phyloP scores from a whole-genome alignment of 805 yeast species.

The Hanseniaspora pseudoguilliermondii region DNA sequence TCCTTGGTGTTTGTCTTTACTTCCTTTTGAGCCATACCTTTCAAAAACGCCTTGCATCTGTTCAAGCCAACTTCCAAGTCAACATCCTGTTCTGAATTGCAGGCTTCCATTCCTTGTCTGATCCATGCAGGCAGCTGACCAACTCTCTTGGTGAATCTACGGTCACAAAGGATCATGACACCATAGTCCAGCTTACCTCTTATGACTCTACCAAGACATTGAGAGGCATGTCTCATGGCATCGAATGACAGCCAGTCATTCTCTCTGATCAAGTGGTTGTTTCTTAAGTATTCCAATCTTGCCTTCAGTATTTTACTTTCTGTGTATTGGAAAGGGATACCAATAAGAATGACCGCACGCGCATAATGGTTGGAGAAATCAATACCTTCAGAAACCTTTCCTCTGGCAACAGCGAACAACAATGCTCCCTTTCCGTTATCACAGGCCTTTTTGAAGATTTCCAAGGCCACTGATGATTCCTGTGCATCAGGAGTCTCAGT shows the following conservation, averaged over 20 bases:
- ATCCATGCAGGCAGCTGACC: conserved; percentile 94
- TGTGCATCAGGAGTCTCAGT: conserved; percentile 99
- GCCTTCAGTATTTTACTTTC: conserved; percentile 94
- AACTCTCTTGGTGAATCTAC: conserved; percentile 77
- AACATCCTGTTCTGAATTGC: conserved; percentile 44
- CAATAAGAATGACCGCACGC: conserved; percentile 94
- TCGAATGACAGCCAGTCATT: conserved; percentile 93
- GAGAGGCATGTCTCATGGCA: conserved; percentile 99
- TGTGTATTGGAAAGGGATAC: conserved; percentile 97
- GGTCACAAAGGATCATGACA: conserved; percentile 92
- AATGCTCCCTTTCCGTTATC: conserved; percentile 97
- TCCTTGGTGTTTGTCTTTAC: conserved; percentile 9
- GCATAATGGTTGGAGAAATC: conserved; percentile 99
- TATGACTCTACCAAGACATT: conserved; percentile 90
- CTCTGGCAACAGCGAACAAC: conserved; percentile 92
- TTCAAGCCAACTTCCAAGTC: conserved; percentile 96
- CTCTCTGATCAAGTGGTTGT: conserved; percentile 82
- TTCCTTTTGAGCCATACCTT: conserved; percentile 75
- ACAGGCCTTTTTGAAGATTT: conserved; percentile 91
- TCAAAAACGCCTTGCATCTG: conserved; percentile 77
- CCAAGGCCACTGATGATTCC: conserved; percentile 89
- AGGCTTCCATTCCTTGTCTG: conserved; percentile 55
- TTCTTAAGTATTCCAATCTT: conserved; percentile 81
- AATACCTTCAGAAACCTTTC: conserved; percentile 95
- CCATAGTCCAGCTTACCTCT: conserved; percentile 99